Evolutionary conservation across 768 basidiomycete species (phyloP).

Genomic region (Rhizopogon roseolus): DNA sequence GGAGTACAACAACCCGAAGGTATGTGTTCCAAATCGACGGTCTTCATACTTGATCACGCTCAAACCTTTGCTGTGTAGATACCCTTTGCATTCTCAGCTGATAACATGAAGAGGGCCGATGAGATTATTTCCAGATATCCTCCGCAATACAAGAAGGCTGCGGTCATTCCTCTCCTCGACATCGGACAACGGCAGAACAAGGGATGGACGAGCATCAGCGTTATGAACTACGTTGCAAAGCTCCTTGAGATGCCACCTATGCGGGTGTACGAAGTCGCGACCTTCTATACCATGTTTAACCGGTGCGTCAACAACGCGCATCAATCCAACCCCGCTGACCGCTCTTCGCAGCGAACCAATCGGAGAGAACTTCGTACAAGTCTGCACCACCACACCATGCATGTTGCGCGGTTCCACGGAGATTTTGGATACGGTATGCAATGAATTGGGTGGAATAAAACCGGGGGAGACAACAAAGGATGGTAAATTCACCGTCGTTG

Average conservation of each 20-base stretch:
- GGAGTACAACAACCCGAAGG: conserved; percentile 89
- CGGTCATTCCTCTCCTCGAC: conserved; percentile 94
- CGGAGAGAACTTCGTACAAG: conserved; percentile 90
- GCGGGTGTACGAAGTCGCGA: conserved; percentile 99
- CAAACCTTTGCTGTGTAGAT: conserved; percentile 46
- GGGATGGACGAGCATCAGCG: conserved; percentile 96
- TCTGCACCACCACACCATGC: conserved; percentile 98
- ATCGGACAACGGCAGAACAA: conserved; percentile 97
- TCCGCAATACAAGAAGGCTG: conserved; percentile 97
- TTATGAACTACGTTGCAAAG: conserved; percentile 98
- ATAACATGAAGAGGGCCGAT: conserved; percentile 80
- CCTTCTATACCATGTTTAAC: conserved; percentile 99
- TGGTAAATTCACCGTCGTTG: conserved; percentile 94
- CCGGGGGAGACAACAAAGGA: conserved; percentile 93
- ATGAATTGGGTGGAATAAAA: conserved; percentile 77
- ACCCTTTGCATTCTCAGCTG: conserved; percentile 78
- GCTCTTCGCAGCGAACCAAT: conserved; percentile 72
- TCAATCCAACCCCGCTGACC: neutral
- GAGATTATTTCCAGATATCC: conserved; percentile 94
- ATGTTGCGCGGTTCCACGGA: conserved; percentile 91
- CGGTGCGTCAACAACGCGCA: conserved; percentile 47
- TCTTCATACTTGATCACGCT: neutral
- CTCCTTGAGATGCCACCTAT: conserved; percentile 93
- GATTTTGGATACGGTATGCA: conserved; percentile 79
- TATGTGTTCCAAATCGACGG: conserved; percentile 21